phyloP scores from a whole-genome alignment of 495 filamentous ascomycete genomes.

The Penicillium cinerascens region DNA sequence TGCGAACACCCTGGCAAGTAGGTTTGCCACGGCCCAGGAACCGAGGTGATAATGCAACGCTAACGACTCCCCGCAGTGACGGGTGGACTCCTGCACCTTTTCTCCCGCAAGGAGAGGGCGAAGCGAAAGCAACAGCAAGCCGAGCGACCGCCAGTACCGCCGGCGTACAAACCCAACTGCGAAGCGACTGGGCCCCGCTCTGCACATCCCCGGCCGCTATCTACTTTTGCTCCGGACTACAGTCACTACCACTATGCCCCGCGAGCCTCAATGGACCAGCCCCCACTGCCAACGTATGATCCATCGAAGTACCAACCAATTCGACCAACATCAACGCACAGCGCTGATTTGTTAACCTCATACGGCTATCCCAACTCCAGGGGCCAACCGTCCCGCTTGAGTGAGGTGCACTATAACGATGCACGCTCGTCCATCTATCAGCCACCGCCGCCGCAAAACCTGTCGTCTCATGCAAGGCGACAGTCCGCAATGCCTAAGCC shows the following conservation, averaged over 20 bases:
- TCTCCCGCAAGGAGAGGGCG: slow-evolving; percentile 29
- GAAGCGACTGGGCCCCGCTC: slow-evolving; percentile 15
- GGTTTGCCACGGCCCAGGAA: slow-evolving; percentile 4
- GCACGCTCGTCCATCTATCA: slow-evolving; percentile 16
- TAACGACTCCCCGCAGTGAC: slow-evolving; percentile 21
- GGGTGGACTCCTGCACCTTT: slow-evolving; percentile 17
- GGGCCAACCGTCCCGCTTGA: slow-evolving; percentile 22
- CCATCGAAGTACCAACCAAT: slow-evolving; percentile 30
- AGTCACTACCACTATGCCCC: slow-evolving; percentile 15
- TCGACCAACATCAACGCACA: slow-evolving; percentile 12
- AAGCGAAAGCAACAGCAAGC: slow-evolving; percentile 19
- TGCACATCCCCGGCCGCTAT: slow-evolving; percentile 25
- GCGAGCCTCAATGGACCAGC: slow-evolving; percentile 20
- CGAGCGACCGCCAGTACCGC: slow-evolving; percentile 12
- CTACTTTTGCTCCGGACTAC: slow-evolving; percentile 27
- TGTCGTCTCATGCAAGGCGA: slow-evolving; percentile 3
- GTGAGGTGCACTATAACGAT: slow-evolving; percentile 21
- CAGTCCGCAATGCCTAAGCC: slow-evolving; percentile 13
- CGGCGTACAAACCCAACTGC: slow-evolving; percentile 17
- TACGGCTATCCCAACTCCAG: slow-evolving; percentile 5
- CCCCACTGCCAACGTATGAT: slow-evolving; percentile 29
- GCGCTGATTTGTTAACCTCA: slow-evolving; percentile 8
- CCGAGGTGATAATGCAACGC: slow-evolving; percentile 13
- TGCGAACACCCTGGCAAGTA: slow-evolving; percentile 20
- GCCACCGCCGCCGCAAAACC: slow-evolving; percentile 1